Base-by-base conservation (phyloP, 2,329 filamentous ascomycete genomes). In the Hypomyces perniciosus region DNA sequence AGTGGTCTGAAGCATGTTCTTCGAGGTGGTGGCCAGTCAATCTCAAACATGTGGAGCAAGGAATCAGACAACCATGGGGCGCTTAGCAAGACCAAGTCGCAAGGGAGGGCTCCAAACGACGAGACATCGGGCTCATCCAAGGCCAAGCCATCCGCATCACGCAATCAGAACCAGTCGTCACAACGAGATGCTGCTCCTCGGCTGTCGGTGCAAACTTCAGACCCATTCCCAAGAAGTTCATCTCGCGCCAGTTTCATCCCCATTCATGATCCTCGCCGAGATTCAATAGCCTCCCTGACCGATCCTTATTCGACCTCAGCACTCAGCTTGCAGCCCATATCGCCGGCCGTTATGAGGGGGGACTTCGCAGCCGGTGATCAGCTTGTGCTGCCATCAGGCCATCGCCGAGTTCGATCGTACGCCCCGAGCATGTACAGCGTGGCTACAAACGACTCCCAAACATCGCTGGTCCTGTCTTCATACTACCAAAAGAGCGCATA, bases 341-440 rank as follows among this genome's bases (percentile, higher is more conserved):
- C 80, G 0, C 75, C 77, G 0, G 67, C 54, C 13, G 52, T 65
- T 12, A 54, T 58, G 3, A 54, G 64, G 3, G 58, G 57, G 5
- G 65, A 68, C 2, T 47, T 56, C 9, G 38, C 58, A 0, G 52
- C 56, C 7, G 61, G 62, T 26, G 59, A 63, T n/a, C 57, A 61
- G 7, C 59, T 61, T 4, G 57, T 55, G 3, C 59, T 63, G 1
- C 56, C 47, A 7, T 57, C 58, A 28, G 48, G 48, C 13, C 63
- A 63, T 44, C 59, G 58, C 10, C 62, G 59, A 30, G 56, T 54
- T 8, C 49, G 56, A 28, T 63, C 65, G 10, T 65, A 74, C 51
- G 69, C 72, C 1, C 72, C 74, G 2, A 85, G 81, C 55, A 76
- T 85, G 12, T 84, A 84, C 60, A 85, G 80, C 4, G 64, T 84